A percentile compares a stretch with the other conserved stretches of the same genome.
Conservation (phyloP, 1,139 yeast genomes). For the Candida neerlandica region DNA sequence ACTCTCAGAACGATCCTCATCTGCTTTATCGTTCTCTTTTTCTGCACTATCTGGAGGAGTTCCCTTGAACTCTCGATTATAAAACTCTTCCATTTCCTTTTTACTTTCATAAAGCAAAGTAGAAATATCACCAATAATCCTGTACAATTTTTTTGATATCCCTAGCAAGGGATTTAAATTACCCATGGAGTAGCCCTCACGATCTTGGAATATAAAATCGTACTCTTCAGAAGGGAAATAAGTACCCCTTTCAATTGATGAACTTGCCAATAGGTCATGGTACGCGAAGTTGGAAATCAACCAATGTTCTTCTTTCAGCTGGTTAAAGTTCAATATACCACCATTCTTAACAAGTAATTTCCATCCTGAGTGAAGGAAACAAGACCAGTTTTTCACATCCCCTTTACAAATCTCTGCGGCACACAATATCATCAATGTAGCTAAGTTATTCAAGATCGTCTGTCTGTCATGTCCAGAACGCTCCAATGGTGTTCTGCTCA, state of each 20-base stretch:
- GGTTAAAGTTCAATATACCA: conserved; percentile 56
- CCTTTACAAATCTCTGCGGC: conserved; percentile 79
- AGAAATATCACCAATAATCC: conserved; percentile 69
- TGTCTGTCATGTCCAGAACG: conserved; percentile 18
- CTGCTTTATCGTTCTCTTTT: conserved; percentile 13
- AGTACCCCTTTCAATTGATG: conserved; percentile 57
- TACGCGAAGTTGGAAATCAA: conserved; percentile 79
- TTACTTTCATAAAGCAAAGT: conserved; percentile 58
- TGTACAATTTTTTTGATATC: conserved; percentile 66
- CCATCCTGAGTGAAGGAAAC: conserved; percentile 63
- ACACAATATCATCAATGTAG: conserved; percentile 65
- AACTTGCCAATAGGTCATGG: conserved; percentile 73
- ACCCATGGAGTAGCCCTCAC: conserved; percentile 35
- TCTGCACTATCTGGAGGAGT: conserved; percentile 3
- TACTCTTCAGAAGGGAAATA: conserved; percentile 61
- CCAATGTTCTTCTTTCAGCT: conserved; percentile 68
- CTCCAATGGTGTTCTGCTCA: conserved; percentile 24
- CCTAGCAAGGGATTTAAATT: conserved; percentile 71
- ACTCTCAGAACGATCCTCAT: conserved; percentile 10
- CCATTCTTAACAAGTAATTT: conserved; percentile 58
- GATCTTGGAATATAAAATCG: conserved; percentile 51
- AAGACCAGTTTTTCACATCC: conserved; percentile 71
- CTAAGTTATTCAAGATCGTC: conserved; percentile 48
- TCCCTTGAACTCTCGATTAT: conserved; percentile 14
- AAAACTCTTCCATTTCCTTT: conserved; percentile 24